Evolutionary conservation across 129 eudicot genomes (phyloP).

Genomic region (Tagetes erecta): DNA sequence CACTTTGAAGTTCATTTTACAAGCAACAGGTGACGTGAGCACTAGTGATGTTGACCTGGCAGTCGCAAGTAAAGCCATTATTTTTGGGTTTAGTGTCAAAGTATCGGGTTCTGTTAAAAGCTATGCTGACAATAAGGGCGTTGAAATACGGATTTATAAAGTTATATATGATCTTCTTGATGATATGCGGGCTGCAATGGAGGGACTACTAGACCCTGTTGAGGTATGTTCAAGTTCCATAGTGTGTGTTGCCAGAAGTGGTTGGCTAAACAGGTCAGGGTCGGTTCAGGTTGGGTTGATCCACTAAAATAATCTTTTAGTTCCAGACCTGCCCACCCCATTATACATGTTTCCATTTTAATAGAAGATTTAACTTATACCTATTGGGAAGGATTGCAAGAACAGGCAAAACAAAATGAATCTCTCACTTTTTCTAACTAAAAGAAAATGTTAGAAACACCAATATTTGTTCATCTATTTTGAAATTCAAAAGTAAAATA

Average conservation of each 20-base stretch:
- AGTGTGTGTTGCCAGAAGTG: neutral
- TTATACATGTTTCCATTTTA: neutral
- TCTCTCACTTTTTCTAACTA: too few species aligned
- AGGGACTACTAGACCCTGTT: constrained; percentile 87
- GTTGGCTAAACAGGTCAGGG: neutral
- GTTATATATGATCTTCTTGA: constrained; percentile 93
- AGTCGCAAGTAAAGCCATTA: constrained; percentile 75
- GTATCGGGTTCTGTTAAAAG: constrained; percentile 80
- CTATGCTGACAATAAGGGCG: constrained; percentile 73
- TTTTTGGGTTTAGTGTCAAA: constrained; percentile 85
- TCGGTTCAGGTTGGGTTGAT: neutral
- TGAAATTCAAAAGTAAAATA: too few species aligned
- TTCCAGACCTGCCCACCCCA: neutral
- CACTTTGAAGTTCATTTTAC: constrained; percentile 79
- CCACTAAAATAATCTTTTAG: neutral
- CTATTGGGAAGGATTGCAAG: too few species aligned
- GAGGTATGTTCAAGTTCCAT: constrained; percentile 55
- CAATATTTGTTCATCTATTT: too few species aligned
- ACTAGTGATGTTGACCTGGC: constrained; percentile 93
- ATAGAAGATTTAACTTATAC: too few species aligned
- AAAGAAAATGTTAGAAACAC: too few species aligned
- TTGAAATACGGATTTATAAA: constrained; percentile 78
- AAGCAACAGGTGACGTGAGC: constrained; percentile 90
- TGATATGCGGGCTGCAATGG: constrained; percentile 91
- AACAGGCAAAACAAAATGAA: too few species aligned